Percentiles rank a stretch among this genome's conserved stretches.
These are phyloP conservation scores for Pythium guiyangense DNA, from an alignment of 352 stramenopile genomes.

Conservation along the genomic window DNA sequence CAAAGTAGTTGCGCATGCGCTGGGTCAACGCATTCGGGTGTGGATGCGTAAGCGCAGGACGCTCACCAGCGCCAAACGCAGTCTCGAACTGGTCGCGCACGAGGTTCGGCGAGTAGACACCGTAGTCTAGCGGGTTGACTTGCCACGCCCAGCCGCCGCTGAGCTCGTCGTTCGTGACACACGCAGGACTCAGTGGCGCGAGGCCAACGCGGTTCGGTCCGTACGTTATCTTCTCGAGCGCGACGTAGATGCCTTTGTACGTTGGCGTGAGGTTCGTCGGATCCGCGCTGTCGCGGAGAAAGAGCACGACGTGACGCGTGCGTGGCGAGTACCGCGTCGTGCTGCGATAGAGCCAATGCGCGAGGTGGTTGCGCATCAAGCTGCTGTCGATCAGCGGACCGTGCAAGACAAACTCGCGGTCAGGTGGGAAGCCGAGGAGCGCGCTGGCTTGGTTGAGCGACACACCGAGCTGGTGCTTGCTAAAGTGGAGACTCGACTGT, in stretches of 20 bases:
- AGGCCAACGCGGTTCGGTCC: too few relatives aligned
- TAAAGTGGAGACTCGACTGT: conserved; percentile 71
- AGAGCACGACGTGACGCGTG: too few relatives aligned
- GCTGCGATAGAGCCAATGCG: conserved; percentile 67
- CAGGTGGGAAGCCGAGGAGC: conserved; percentile 59
- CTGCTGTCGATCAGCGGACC: conserved; percentile 69
- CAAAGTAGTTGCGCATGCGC: conserved; percentile 62
- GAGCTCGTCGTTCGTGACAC: conserved; percentile 32
- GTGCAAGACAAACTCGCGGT: conserved; percentile 71
- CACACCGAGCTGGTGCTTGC: conserved; percentile 82
- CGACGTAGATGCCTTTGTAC: too few relatives aligned
- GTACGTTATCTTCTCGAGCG: too few relatives aligned
- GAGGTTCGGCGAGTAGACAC: conserved; percentile 41
- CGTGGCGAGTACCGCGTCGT: too few relatives aligned
- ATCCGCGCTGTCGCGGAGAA: too few relatives aligned
- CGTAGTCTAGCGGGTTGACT: conserved; percentile 60
- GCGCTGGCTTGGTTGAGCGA: conserved; percentile 21
- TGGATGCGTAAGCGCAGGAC: conserved; percentile 48
- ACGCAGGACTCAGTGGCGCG: conserved; percentile 37
- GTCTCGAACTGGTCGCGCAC: conserved; percentile 48
- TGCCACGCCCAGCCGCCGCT: conserved; percentile 77
- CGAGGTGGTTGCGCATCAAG: conserved; percentile 73
- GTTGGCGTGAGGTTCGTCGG: too few relatives aligned
- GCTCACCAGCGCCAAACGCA: conserved; percentile 47
- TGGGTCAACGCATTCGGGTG: conserved; percentile 29